phyloP scores from a whole-genome alignment of 2,329 filamentous ascomycete genomes.

The Xylaria polymorpha region DNA sequence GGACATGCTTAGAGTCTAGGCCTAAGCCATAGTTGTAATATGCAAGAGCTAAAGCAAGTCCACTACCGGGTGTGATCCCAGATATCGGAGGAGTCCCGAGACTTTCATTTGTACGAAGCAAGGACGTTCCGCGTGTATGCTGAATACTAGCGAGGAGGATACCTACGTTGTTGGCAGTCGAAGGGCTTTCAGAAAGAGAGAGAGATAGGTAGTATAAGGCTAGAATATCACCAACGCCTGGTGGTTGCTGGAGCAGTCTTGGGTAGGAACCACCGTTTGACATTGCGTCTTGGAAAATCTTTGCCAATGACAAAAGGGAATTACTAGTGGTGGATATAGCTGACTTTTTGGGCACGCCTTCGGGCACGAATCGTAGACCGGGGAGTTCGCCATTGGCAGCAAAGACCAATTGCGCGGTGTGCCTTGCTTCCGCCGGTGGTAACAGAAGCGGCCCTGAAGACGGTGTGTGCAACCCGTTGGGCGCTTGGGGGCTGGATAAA shows the following conservation, averaged over 20 bases:
- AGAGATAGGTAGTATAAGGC: conserved; percentile 95
- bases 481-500: conserved; percentile 63
- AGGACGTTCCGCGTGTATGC: conserved; percentile 63
- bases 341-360: conserved; percentile 78
- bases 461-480: conserved; percentile 50
- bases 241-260: conserved; percentile 68
- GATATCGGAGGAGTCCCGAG: conserved; percentile 67
- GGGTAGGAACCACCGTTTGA: conserved; percentile 73
- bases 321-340: conserved; percentile 96
- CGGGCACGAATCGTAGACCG: conserved; percentile 77
- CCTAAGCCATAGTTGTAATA: conserved; percentile 96
- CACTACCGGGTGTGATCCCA: conserved; percentile 86
- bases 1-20: conserved; percentile 89
- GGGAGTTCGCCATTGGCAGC: conserved; percentile 79
- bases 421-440: conserved; percentile 83
- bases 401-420: conserved; percentile 87
- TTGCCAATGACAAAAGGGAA: conserved; percentile 90
- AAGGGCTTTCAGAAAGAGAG: conserved; percentile 93
- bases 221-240: conserved; percentile 89
- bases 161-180: conserved; percentile 97
- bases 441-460: conserved; percentile 76
- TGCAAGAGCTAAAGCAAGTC: conserved; percentile 84
- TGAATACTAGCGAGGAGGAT: conserved; percentile 96
- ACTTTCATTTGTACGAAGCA: conserved; percentile 47
- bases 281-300: conserved; percentile 97